Base-by-base conservation (phyloP, 176 grass and related monocot genomes). In the Aegilops speltoides region DNA sequence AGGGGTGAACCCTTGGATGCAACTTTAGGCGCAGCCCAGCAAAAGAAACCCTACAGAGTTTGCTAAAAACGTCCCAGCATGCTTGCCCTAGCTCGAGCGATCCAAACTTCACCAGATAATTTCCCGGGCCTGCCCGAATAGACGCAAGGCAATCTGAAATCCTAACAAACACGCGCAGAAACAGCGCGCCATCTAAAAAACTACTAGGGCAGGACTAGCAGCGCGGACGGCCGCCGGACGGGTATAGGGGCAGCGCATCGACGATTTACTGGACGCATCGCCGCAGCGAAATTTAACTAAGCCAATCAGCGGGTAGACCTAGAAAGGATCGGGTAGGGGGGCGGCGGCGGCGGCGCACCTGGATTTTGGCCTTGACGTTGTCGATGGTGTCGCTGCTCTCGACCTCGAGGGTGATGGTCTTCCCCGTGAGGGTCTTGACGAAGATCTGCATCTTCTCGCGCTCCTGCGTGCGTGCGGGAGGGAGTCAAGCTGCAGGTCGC, bases 351-450 rank as follows among this genome's bases (percentile, higher is more conserved):
- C 54, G 7, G 56, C 64, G 26, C 14, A 90, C 95, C 91, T 95
- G 95, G 81, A 98, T 98, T 89, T 93, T 95, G 76, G 91, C 85
- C 83, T 98, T 98, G 71, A 95, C 91, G 90, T 95, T 92, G 68
- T 98, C 95, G 80, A 98, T 87, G 87, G 95, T 95, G 89, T 98
- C 89, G 95, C 95, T 98, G 83, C 86, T 93, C 95, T 98, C 95
- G 38, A 95, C 95, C 87, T 98, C 89, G 77, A 98, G 95, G 73
- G 95, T 98, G 91, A 93, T 95, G 79, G 93, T 98, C 93, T 90
- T 92, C 80, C 95, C 93, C 26, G 91, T 95, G 70, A 95, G 88
- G 61, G 95, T 93, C 92, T 92, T 95, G 62, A 95, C 90, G 79
- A 92, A 95, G 76, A 90, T 88, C 89, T 91, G 89, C 89, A 91